Evolutionary conservation across 805 yeast genomes (phyloP).

Genomic region (Candida orba): DNA sequence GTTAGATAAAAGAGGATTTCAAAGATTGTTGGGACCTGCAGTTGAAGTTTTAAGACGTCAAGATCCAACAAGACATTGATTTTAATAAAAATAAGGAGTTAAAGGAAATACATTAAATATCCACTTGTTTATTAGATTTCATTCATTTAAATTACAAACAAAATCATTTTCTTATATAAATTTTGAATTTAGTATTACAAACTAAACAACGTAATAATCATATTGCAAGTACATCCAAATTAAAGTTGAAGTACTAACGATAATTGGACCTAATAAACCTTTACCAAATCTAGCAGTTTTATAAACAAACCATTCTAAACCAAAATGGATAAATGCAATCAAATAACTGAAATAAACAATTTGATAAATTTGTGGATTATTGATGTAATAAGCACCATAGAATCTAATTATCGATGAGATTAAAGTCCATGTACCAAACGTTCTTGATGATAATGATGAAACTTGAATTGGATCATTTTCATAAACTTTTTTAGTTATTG

Average conservation of each 20-base stretch:
- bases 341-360: constrained; percentile 73
- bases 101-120: no score
- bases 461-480: constrained; percentile 54
- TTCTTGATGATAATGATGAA: constrained; percentile 75
- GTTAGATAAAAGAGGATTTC: constrained; percentile 86
- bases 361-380: constrained; percentile 64
- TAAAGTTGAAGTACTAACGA: constrained; percentile 69
- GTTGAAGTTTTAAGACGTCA: constrained; percentile 80
- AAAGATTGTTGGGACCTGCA: constrained; percentile 89
- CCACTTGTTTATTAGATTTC: not conserved
- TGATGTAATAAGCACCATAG: constrained; percentile 76
- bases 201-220: constrained; percentile 39
- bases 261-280: constrained; percentile 83
- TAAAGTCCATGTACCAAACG: constrained; percentile 97
- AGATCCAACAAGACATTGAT: constrained; percentile 57
- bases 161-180: no score
- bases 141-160: no score
- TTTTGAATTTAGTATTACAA: no score
- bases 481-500: constrained; percentile 76
- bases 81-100: not conserved
- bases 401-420: constrained; percentile 77
- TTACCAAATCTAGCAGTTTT: constrained; percentile 78
- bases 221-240: constrained; percentile 76
- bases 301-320: constrained; percentile 72
- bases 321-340: constrained; percentile 81